Evolutionary conservation across 306 rosid genomes (phyloP).

Genomic region (Trichosanthes cucumerina): DNA sequence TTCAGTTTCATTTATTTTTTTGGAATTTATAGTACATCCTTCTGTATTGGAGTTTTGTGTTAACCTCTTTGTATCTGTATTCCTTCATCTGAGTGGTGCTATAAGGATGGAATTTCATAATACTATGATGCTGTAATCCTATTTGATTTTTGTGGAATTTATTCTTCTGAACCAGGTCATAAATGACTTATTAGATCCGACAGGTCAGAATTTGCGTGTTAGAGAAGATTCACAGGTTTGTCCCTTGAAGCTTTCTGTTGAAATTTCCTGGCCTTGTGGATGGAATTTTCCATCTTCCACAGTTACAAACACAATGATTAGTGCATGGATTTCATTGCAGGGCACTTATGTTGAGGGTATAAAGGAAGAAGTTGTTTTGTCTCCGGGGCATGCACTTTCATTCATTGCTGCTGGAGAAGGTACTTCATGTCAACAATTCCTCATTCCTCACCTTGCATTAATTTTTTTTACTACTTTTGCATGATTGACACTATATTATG

Average conservation of each 20-base stretch:
- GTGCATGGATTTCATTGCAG: slow-evolving; percentile 30
- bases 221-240: slow-evolving; percentile 98
- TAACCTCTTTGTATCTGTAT: neutral
- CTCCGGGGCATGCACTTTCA: slow-evolving; percentile 99
- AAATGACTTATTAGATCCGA: slow-evolving; percentile 97
- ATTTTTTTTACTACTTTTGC: neutral
- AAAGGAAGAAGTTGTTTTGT: slow-evolving; percentile 95
- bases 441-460: neutral
- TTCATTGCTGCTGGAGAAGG: slow-evolving; percentile 99
- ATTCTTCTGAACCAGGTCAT: slow-evolving; percentile 62
- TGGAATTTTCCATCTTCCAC: neutral
- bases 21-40: neutral
- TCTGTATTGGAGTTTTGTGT: neutral
- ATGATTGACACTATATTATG: neutral
- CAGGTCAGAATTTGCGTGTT: slow-evolving; percentile 97
- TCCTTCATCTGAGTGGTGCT: neutral
- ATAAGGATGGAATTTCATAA: neutral
- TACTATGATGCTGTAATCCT: neutral
- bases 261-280: neutral
- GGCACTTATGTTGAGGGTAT: slow-evolving; percentile 99
- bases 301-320: neutral
- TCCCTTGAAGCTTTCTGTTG: slow-evolving; percentile 9
- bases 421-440: slow-evolving; percentile 16
- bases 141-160: slow-evolving; percentile 2
- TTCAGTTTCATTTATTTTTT: neutral